Evolutionary conservation across 495 filamentous ascomycete genomes (phyloP).

Genomic region (Cladorrhinum samala): DNA sequence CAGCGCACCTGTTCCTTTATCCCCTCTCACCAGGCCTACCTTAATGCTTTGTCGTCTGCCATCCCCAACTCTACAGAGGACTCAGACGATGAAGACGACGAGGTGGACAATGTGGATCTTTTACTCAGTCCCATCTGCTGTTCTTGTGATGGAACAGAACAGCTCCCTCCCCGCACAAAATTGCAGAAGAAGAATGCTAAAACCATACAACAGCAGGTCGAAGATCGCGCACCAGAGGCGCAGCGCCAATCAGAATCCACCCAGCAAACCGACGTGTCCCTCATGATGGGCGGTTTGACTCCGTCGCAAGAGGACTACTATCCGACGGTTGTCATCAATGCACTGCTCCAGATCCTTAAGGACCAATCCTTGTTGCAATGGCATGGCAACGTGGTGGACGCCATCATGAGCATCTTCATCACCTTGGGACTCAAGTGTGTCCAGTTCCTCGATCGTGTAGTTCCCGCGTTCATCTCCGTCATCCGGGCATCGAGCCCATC

Average conservation of each 20-base stretch:
- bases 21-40: constrained; percentile 4
- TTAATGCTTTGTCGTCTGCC: constrained; percentile 7
- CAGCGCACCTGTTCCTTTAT: constrained; percentile 16
- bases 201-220: constrained; percentile 39
- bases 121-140: neutral
- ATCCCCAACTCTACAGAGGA: constrained; percentile 5
- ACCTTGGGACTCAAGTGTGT: constrained; percentile 94
- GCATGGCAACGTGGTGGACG: constrained; percentile 93
- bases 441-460: constrained; percentile 83
- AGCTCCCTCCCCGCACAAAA: constrained; percentile 39
- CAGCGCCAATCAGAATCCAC: constrained; percentile 55
- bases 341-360: constrained; percentile 81
- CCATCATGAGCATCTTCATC: constrained; percentile 97
- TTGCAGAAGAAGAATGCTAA: constrained; percentile 40
- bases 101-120: neutral
- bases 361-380: constrained; percentile 82
- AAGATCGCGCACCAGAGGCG: constrained; percentile 57
- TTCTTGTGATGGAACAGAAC: neutral
- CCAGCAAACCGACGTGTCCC: constrained; percentile 81
- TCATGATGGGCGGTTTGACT: constrained; percentile 97
- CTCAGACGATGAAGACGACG: constrained; percentile 11
- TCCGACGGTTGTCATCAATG: constrained; percentile 95
- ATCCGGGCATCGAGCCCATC: constrained; percentile 67
- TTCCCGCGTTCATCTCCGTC: constrained; percentile 85
- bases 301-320: constrained; percentile 98